These are phyloP conservation scores for Ogataea siamensis DNA, from an alignment of 805 yeast genomes.

Conservation along the genomic window DNA sequence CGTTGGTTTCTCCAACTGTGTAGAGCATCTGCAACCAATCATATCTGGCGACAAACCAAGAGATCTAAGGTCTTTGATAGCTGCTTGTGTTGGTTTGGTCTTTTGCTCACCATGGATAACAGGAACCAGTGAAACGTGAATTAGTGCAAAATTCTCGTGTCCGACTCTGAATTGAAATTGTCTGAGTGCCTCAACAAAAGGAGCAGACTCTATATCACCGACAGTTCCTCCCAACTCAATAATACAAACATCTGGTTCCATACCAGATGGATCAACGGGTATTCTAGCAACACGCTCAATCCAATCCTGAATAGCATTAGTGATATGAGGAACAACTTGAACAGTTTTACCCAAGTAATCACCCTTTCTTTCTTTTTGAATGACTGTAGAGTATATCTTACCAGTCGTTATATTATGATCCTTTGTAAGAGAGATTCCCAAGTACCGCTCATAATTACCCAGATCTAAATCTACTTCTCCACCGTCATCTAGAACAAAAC, in stretches of 20 bases:
- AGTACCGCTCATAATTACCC: slow-evolving; percentile 96
- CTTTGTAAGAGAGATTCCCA: slow-evolving; percentile 86
- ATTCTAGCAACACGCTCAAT: slow-evolving; percentile 86
- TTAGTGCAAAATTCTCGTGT: slow-evolving; percentile 85
- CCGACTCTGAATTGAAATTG: slow-evolving; percentile 99
- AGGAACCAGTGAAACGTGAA: slow-evolving; percentile 96
- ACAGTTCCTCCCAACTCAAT: slow-evolving; percentile 99
- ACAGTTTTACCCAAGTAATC: slow-evolving; percentile 99
- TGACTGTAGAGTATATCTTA: slow-evolving; percentile 90
- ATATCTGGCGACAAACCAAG: slow-evolving; percentile 93
- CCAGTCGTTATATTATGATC: slow-evolving; percentile 99
- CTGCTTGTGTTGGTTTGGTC: slow-evolving; percentile 99
- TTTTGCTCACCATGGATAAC: slow-evolving; percentile 98
- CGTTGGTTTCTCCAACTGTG: slow-evolving; percentile 76
- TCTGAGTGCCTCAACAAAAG: slow-evolving; percentile 97
- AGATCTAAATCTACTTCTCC: slow-evolving; percentile 98
- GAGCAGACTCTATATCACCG: slow-evolving; percentile 98
- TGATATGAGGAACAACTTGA: slow-evolving; percentile 97
- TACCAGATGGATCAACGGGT: slow-evolving; percentile 88
- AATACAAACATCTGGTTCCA: slow-evolving; percentile 93
- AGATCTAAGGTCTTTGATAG: slow-evolving; percentile 93
- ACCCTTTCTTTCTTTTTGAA: slow-evolving; percentile 92
- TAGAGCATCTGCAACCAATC: slow-evolving; percentile 96
- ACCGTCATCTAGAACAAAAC: slow-evolving; percentile 96
- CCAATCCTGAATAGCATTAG: slow-evolving; percentile 98